phyloP scores from a whole-genome alignment of 1,284 basidiomycete species.

The Rhizoctonia solani region DNA sequence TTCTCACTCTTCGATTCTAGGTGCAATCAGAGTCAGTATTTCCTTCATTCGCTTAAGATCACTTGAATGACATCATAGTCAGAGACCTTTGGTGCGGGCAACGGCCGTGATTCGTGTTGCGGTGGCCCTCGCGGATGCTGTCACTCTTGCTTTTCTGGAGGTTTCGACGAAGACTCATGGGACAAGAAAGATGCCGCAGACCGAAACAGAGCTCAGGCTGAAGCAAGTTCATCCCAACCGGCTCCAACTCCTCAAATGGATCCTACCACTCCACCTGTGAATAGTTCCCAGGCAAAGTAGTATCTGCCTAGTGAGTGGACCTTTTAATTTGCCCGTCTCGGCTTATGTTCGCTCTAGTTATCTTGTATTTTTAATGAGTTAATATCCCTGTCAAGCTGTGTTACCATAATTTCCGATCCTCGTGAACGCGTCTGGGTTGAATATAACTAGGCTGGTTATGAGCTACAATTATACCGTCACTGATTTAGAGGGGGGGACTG shows the following conservation, averaged over 20 bases:
- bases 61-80: not conserved
- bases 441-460: too few relatives aligned
- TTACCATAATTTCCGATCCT: too few relatives aligned
- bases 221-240: conserved; percentile 7
- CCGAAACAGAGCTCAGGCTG: not conserved
- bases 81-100: conserved; percentile 15
- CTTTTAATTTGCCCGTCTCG: too few relatives aligned
- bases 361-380: too few relatives aligned
- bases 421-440: too few relatives aligned
- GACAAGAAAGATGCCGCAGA: conserved; percentile 5
- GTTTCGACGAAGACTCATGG: conserved; percentile 15
- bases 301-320: too few relatives aligned
- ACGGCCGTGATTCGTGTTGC: conserved; percentile 7
- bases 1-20: not conserved
- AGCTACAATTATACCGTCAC: too few relatives aligned
- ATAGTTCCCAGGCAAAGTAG: not conserved
- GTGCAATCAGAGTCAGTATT: conserved; percentile 5
- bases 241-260: conserved; percentile 13
- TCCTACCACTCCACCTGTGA: not conserved
- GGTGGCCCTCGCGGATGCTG: conserved; percentile 11
- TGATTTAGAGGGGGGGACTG: too few relatives aligned
- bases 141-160: conserved; percentile 15
- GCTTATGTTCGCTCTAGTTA: too few relatives aligned
- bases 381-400: too few relatives aligned
- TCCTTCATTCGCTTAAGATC: not conserved